phyloP scores from a whole-genome alignment of 768 basidiomycete genomes.

The Terana coerulea region DNA sequence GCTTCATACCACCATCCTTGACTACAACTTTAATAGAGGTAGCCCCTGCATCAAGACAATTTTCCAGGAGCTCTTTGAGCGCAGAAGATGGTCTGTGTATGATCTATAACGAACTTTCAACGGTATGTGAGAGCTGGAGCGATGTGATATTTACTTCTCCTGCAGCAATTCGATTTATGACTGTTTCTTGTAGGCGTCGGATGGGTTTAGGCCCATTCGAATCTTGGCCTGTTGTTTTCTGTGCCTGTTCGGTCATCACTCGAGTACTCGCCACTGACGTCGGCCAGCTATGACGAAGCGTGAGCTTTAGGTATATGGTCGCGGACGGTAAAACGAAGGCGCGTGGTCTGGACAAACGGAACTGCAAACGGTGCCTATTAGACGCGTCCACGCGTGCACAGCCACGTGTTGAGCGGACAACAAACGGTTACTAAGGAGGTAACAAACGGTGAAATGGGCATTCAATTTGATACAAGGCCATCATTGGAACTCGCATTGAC shows the following conservation, averaged over 20 bases:
- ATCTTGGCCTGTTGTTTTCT: background rate
- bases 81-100: slow-evolving; percentile 92
- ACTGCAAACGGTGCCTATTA: background rate
- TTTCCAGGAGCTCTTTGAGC: slow-evolving; percentile 94
- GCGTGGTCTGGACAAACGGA: background rate
- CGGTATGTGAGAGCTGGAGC: background rate
- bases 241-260: background rate
- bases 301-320: background rate
- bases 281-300: background rate
- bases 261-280: background rate
- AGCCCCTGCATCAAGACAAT: slow-evolving; percentile 89
- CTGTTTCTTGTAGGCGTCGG: slow-evolving; percentile 15
- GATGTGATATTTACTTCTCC: slow-evolving; percentile 10
- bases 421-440: slow-evolving; percentile 2
- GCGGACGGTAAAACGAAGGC: background rate
- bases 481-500: no score
- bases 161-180: slow-evolving; percentile 17
- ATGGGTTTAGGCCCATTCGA: slow-evolving; percentile 10
- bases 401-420: background rate
- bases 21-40: slow-evolving; percentile 83
- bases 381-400: background rate
- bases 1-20: slow-evolving; percentile 94
- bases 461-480: no score
- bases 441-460: background rate
- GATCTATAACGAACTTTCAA: slow-evolving; percentile 42